Evolutionary conservation across 2,329 filamentous ascomycete genomes (phyloP).

Genomic region (Myriosclerotinia curreyana): DNA sequence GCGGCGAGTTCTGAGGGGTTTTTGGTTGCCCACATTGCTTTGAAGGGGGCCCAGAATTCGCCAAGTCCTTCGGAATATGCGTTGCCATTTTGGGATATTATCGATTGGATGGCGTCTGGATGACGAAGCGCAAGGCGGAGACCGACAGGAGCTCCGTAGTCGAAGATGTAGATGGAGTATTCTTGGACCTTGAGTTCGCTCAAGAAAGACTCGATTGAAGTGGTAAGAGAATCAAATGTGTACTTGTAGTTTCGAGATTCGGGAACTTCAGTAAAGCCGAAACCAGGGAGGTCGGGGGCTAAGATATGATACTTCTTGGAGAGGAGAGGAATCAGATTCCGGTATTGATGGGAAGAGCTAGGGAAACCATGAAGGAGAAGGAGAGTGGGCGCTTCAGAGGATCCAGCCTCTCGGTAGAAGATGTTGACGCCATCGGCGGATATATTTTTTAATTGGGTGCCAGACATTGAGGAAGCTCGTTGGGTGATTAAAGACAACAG

Average conservation of each 20-base stretch:
- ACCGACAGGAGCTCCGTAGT: constrained; percentile 58
- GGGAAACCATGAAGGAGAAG: constrained; percentile 49
- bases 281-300: constrained; percentile 59
- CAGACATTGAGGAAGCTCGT: not conserved
- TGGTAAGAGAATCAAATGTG: constrained; percentile 52
- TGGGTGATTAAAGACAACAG: not conserved
- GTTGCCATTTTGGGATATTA: constrained; percentile 60
- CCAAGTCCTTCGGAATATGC: constrained; percentile 56
- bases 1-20: constrained; percentile 23
- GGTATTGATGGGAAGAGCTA: constrained; percentile 45
- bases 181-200: constrained; percentile 46
- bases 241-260: constrained; percentile 50
- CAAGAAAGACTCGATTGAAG: constrained; percentile 49
- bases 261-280: constrained; percentile 54
- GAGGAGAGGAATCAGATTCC: constrained; percentile 46
- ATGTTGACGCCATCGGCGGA: constrained; percentile 41
- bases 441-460: constrained; percentile 22
- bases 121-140: constrained; percentile 52
- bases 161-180: constrained; percentile 59
- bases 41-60: constrained; percentile 33
- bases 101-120: constrained; percentile 48
- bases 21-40: constrained; percentile 27
- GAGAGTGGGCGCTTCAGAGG: constrained; percentile 39
- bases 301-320: constrained; percentile 45
- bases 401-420: constrained; percentile 44